These are phyloP conservation scores for Dactylella cylindrospora DNA, from an alignment of 2,329 filamentous ascomycete species.

Conservation along the genomic window DNA sequence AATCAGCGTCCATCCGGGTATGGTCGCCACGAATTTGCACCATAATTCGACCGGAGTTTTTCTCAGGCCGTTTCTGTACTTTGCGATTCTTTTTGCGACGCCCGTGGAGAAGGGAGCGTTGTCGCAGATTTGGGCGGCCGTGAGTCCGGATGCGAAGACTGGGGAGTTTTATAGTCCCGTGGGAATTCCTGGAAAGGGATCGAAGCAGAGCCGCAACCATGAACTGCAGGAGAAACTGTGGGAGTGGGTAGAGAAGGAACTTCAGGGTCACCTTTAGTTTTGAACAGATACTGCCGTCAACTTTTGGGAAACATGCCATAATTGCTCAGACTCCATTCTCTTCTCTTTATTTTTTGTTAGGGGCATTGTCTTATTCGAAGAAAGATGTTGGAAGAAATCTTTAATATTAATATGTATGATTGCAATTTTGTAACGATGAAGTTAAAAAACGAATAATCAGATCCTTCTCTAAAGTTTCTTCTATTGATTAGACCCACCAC, in stretches of 20 bases:
- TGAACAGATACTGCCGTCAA: no score
- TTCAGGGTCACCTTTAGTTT: constrained; percentile 37
- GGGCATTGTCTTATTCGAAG: no score
- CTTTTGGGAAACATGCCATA: no score
- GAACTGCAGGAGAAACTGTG: constrained; percentile 52
- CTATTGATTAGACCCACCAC: no score
- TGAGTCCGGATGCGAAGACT: constrained; percentile 44
- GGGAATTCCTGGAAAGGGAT: constrained; percentile 45
- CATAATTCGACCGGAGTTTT: constrained; percentile 42
- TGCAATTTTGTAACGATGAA: no score
- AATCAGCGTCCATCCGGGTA: constrained; percentile 58
- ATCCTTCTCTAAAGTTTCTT: no score
- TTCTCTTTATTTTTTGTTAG: no score
- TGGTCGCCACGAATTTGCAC: constrained; percentile 49
- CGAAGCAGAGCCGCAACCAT: constrained; percentile 48
- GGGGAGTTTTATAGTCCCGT: constrained; percentile 51
- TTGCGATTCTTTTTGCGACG: not conserved
- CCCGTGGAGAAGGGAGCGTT: constrained; percentile 49
- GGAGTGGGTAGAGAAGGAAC: constrained; percentile 52
- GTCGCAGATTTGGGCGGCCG: constrained; percentile 51
- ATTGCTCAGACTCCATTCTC: no score
- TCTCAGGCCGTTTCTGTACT: constrained; percentile 1
- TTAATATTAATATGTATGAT: no score
- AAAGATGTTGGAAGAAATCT: no score
- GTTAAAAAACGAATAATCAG: no score